Percentiles rank a stretch among this genome's conserved stretches.
Evolutionary conservation across 192 early-diverging fungal genomes (phyloP).

Genomic region (Entomortierella beljakovae): DNA sequence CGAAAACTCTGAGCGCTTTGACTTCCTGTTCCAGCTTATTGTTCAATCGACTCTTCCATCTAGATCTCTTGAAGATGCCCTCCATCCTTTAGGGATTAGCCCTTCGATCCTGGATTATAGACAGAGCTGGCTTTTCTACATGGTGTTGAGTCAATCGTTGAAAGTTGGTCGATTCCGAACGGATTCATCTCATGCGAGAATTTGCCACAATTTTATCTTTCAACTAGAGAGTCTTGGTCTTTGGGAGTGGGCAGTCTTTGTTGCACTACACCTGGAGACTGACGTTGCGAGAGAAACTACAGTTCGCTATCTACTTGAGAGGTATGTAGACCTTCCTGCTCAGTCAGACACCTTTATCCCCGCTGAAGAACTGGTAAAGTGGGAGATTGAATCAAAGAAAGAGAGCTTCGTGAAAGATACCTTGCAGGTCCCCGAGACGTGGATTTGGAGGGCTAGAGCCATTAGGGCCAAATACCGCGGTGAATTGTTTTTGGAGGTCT

Average conservation of each 20-base stretch:
- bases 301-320: conserved; percentile 52
- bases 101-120: conserved; percentile 73
- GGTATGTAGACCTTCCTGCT: conserved; percentile 19
- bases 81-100: conserved; percentile 70
- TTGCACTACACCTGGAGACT: conserved; percentile 72
- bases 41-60: conserved; percentile 64
- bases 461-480: conserved; percentile 64
- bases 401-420: conserved; percentile 67
- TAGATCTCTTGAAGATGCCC: conserved; percentile 66
- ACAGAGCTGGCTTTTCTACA: conserved; percentile 74
- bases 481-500: conserved; percentile 51
- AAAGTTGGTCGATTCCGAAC: conserved; percentile 7
- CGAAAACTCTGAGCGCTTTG: conserved; percentile 31
- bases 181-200: conserved; percentile 56
- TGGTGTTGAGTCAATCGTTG: conserved; percentile 31
- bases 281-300: conserved; percentile 57
- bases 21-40: conserved; percentile 83
- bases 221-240: conserved; percentile 82
- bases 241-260: conserved; percentile 89
- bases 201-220: conserved; percentile 70
- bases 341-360: neutral
- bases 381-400: conserved; percentile 18
- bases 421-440: conserved; percentile 70
- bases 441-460: conserved; percentile 60
- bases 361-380: neutral